phyloP scores from a whole-genome alignment of 148 eudicot species.

The Linanthus parryae region DNA sequence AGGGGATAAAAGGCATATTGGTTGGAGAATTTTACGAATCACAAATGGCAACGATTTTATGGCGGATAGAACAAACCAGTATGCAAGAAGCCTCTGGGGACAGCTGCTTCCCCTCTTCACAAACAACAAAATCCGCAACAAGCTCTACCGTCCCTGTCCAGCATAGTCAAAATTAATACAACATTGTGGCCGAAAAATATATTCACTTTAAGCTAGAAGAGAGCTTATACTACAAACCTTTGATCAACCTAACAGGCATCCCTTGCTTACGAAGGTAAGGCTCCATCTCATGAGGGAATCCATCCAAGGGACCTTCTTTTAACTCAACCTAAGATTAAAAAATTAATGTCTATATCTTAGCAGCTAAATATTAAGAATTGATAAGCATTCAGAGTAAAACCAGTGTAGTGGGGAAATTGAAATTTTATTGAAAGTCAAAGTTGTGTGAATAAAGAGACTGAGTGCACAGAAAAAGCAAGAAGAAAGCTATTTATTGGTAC shows the following conservation, averaged over 20 bases:
- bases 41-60: background rate
- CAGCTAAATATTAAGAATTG: too few relatives aligned
- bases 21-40: background rate
- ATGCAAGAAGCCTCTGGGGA: constrained; percentile 90
- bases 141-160: constrained; percentile 82
- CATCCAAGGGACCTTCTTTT: constrained; percentile 80
- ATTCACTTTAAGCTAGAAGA: background rate
- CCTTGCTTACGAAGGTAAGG: constrained; percentile 95
- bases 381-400: too few relatives aligned
- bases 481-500: too few relatives aligned
- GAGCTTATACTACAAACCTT: constrained; percentile 34
- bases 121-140: constrained; percentile 75
- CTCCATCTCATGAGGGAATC: constrained; percentile 97
- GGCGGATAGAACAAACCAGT: constrained; percentile 45
- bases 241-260: constrained; percentile 89
- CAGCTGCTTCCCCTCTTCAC: constrained; percentile 82
- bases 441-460: background rate
- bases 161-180: constrained; percentile 8
- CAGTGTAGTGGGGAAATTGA: too few relatives aligned
- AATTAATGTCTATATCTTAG: background rate
- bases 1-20: too few relatives aligned
- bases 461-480: background rate
- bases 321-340: constrained; percentile 88
- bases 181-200: too few relatives aligned
- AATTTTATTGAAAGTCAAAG: too few relatives aligned